Percentiles rank a stretch among this genome's conserved stretches.
These are phyloP conservation scores for Viola odorata DNA, from an alignment of 345 rosid species.

Conservation along the genomic window DNA sequence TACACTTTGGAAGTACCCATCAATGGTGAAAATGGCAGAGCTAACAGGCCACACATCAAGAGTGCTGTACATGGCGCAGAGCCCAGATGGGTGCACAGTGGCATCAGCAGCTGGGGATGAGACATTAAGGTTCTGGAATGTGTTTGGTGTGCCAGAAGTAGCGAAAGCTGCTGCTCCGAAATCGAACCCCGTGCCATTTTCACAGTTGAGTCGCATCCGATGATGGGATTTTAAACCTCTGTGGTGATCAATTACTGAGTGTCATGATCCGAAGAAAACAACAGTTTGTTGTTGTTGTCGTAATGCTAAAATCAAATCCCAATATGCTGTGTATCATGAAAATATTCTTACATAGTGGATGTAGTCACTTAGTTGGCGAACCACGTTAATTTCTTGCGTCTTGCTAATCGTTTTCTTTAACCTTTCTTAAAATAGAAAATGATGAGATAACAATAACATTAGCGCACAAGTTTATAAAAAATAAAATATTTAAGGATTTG, in stretches of 20 bases:
- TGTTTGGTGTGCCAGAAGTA: constrained; percentile 55
- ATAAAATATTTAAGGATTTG: no score
- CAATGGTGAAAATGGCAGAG: constrained; percentile 48
- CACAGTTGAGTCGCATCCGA: constrained; percentile 2
- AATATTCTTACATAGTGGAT: not conserved
- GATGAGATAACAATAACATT: no score
- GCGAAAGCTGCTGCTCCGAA: constrained; percentile 43
- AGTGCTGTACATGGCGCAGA: constrained; percentile 55
- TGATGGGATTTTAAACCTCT: no score
- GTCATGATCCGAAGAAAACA: not conserved
- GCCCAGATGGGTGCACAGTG: constrained; percentile 71
- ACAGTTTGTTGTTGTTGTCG: not conserved
- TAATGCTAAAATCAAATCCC: not conserved
- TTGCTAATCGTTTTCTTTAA: not conserved
- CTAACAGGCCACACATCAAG: constrained; percentile 44
- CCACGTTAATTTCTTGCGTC: not conserved
- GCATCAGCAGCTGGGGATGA: constrained; percentile 82
- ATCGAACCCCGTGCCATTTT: constrained; percentile 2
- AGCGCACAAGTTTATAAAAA: no score
- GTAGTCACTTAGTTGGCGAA: not conserved
- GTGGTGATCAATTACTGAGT: no score
- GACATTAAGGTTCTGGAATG: constrained; percentile 66
- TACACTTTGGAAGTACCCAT: constrained; percentile 46
- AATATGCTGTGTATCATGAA: not conserved
- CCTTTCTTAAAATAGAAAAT: no score